phyloP scores from a whole-genome alignment of 768 basidiomycete genomes.

The Heimioporus sp. region DNA sequence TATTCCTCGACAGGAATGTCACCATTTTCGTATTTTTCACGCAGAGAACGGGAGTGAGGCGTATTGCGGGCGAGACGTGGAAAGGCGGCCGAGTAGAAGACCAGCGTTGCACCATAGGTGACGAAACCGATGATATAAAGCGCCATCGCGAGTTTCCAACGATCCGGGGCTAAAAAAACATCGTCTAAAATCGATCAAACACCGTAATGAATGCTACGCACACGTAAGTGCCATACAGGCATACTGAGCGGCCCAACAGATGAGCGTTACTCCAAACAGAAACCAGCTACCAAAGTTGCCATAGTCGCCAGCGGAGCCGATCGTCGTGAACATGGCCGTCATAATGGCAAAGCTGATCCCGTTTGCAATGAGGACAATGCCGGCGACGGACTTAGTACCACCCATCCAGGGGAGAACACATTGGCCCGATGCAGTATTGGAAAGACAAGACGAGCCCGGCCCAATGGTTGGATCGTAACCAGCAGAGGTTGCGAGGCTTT shows the following conservation, averaged over 20 bases:
- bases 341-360: slow-evolving; percentile 78
- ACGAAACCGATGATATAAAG: slow-evolving; percentile 80
- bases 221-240: slow-evolving; percentile 72
- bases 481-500: slow-evolving; percentile 66
- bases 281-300: slow-evolving; percentile 71
- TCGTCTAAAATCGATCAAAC: neutral
- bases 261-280: slow-evolving; percentile 62
- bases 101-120: slow-evolving; percentile 75
- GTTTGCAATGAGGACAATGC: slow-evolving; percentile 74
- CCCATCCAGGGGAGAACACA: slow-evolving; percentile 79
- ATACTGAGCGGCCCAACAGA: slow-evolving; percentile 83
- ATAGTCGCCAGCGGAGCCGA: slow-evolving; percentile 45
- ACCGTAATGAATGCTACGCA: slow-evolving; percentile 28
- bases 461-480: slow-evolving; percentile 72
- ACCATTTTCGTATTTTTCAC: slow-evolving; percentile 55
- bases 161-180: slow-evolving; percentile 46
- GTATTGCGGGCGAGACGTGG: slow-evolving; percentile 83
- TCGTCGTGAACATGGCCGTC: slow-evolving; percentile 79
- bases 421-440: slow-evolving; percentile 56
- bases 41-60: slow-evolving; percentile 51
- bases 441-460: slow-evolving; percentile 65
- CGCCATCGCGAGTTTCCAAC: slow-evolving; percentile 77
- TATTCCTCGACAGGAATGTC: slow-evolving; percentile 61
- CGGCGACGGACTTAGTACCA: slow-evolving; percentile 74
- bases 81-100: slow-evolving; percentile 77